These are phyloP conservation scores for Asterochloris sp. DNA, from an alignment of 139 green algal genomes.

Conservation along the genomic window DNA sequence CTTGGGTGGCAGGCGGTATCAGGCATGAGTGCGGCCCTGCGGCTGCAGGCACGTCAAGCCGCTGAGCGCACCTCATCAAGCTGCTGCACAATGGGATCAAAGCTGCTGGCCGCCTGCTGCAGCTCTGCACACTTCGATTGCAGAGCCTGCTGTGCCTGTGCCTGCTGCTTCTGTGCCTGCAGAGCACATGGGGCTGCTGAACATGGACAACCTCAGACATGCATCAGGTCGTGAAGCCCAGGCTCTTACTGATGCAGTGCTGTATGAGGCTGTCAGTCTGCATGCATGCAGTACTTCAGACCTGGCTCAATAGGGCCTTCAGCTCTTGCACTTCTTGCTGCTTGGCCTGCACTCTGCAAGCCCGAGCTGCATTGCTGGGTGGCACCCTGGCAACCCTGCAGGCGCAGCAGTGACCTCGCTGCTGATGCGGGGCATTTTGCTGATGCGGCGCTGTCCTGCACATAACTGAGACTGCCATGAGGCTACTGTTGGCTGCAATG, in stretches of 20 bases:
- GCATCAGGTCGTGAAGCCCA: neutral
- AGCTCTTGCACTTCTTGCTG: constrained; percentile 7
- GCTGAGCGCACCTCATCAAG: neutral
- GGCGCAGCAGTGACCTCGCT: too few relatives aligned
- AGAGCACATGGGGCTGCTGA: neutral
- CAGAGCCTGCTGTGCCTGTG: neutral
- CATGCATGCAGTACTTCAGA: neutral
- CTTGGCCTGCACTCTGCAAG: constrained; percentile 4
- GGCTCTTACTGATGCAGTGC: too few relatives aligned
- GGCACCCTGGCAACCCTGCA: too few relatives aligned
- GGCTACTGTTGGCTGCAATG: too few relatives aligned
- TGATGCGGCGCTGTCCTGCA: too few relatives aligned
- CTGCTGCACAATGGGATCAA: neutral
- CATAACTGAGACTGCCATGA: too few relatives aligned
- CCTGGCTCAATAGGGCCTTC: constrained; percentile 6
- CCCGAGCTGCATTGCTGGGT: neutral
- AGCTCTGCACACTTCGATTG: constrained; percentile 1
- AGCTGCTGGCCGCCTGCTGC: neutral
- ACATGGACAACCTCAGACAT: neutral
- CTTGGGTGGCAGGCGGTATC: neutral
- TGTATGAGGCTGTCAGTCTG: too few relatives aligned
- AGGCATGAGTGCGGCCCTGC: neutral
- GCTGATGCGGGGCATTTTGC: too few relatives aligned
- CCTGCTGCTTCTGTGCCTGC: constrained; percentile 14
- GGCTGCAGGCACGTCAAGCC: neutral